phyloP scores from a whole-genome alignment of 2,329 filamentous ascomycete species.

The Fusarium sp. region DNA sequence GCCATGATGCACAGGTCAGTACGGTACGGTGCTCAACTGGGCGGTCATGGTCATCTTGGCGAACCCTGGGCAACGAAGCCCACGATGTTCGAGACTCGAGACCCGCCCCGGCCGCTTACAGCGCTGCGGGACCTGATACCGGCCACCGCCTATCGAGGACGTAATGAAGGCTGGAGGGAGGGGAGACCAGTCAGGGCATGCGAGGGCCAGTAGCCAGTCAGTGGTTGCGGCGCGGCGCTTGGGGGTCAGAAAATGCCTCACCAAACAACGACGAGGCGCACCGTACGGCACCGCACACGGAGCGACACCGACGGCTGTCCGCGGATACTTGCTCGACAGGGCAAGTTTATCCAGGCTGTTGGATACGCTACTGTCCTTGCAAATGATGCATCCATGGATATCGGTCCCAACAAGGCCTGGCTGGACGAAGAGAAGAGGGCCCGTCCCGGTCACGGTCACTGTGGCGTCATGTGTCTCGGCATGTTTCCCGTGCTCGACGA shows the following conservation, averaged over 20 bases:
- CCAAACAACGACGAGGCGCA: conserved; percentile 16
- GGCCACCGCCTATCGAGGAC: conserved; percentile 1
- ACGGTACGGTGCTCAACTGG: conserved; percentile 15
- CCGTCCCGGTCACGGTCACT: conserved; percentile 10
- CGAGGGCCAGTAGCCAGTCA: not conserved
- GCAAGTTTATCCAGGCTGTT: conserved; percentile 31
- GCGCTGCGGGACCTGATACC: conserved; percentile 25
- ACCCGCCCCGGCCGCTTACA: conserved; percentile 28
- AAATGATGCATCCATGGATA: conserved; percentile 1
- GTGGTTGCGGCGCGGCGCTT: conserved; percentile 32
- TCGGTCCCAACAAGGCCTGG: conserved; percentile 19
- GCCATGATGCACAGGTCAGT: conserved; percentile 25
- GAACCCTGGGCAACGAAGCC: conserved; percentile 28
- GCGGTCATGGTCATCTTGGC: conserved; percentile 24
- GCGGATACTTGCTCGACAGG: conserved; percentile 29
- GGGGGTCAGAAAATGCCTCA: conserved; percentile 41
- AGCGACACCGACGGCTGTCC: conserved; percentile 16
- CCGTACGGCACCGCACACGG: not conserved
- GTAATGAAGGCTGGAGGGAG: conserved; percentile 1
- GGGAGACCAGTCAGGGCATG: not conserved
- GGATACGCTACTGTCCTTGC: conserved; percentile 10
- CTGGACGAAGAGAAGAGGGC: not conserved
- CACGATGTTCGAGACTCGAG: conserved; percentile 37
- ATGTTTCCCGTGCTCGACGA: conserved; percentile 22
- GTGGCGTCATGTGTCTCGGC: conserved; percentile 37